These are phyloP conservation scores for Chytriomyces hyalinus DNA, from an alignment of 192 early-diverging fungal species.

Conservation along the genomic window DNA sequence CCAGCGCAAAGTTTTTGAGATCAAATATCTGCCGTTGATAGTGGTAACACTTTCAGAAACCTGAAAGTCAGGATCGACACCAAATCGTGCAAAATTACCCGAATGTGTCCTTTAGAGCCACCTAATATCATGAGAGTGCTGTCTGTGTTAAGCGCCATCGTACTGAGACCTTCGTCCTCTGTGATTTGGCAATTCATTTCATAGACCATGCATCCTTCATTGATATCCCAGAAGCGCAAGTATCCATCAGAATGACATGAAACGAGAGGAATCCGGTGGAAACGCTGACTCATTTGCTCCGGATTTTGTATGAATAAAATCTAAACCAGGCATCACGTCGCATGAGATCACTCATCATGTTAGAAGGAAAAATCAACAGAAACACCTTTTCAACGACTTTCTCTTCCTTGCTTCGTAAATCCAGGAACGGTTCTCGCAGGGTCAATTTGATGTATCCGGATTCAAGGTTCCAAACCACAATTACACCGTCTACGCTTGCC, in stretches of 20 bases:
- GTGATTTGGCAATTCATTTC: slow-evolving; percentile 58
- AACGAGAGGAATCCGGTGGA: slow-evolving; percentile 43
- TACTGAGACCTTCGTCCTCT: slow-evolving; percentile 58
- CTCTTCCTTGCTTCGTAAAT: slow-evolving; percentile 58
- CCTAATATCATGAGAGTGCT: slow-evolving; percentile 52
- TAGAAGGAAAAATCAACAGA: neutral
- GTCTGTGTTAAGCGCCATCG: slow-evolving; percentile 51
- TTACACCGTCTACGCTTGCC: slow-evolving; percentile 50
- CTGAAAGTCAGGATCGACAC: slow-evolving; percentile 4
- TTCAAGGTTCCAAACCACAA: slow-evolving; percentile 59
- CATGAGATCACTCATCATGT: slow-evolving; percentile 9
- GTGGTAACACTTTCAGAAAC: neutral
- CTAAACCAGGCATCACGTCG: slow-evolving; percentile 17
- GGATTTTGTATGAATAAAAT: slow-evolving; percentile 44
- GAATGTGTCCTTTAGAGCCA: slow-evolving; percentile 57
- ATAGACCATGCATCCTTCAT: slow-evolving; percentile 53
- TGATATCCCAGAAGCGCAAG: slow-evolving; percentile 61
- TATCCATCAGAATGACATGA: slow-evolving; percentile 63
- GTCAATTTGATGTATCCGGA: slow-evolving; percentile 54
- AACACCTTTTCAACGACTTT: slow-evolving; percentile 58
- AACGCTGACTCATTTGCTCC: slow-evolving; percentile 28
- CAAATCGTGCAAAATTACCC: slow-evolving; percentile 30
- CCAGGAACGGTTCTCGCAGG: slow-evolving; percentile 53
- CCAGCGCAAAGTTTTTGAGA: slow-evolving; percentile 35
- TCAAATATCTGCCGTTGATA: slow-evolving; percentile 31